Percentiles rank a stretch among this genome's conserved stretches.
Conservation (phyloP, 495 filamentous ascomycete genomes). For the Extremus antarcticus region DNA sequence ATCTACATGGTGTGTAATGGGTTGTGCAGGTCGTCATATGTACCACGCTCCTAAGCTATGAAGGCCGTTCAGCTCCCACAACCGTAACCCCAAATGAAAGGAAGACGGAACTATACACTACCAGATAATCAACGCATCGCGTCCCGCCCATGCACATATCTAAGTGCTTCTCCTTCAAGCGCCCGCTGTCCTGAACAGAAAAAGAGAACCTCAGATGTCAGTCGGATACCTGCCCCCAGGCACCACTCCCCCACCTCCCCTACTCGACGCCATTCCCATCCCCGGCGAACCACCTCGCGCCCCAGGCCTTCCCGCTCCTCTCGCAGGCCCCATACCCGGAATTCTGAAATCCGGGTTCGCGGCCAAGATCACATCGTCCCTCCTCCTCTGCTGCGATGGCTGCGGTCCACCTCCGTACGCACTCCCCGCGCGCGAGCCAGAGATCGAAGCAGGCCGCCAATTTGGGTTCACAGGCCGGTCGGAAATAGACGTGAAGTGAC, state of each 20-base stretch:
- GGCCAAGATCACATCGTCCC: constrained; percentile 49
- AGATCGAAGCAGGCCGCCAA: constrained; percentile 45
- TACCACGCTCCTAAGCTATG: no score
- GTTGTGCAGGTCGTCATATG: no score
- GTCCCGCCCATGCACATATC: no score
- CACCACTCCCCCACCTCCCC: constrained; percentile 3
- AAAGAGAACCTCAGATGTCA: no score
- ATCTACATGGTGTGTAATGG: no score
- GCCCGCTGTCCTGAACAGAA: no score
- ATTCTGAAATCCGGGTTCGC: constrained; percentile 70
- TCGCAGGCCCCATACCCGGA: constrained; percentile 21
- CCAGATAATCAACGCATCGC: no score
- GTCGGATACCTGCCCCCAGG: constrained; percentile 21
- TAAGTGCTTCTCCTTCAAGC: no score
- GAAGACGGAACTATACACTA: no score
- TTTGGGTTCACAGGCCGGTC: constrained; percentile 79
- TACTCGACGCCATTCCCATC: neutral
- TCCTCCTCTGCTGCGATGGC: constrained; percentile 34
- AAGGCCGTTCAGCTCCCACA: no score
- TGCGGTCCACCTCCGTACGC: constrained; percentile 12
- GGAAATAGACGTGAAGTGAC: constrained; percentile 65
- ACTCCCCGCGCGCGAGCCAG: neutral
- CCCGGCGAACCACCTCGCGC: neutral
- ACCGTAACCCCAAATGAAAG: no score
- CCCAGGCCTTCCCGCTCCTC: constrained; percentile 1